A percentile compares a stretch with the other conserved stretches of the same genome.
phyloP scores from a whole-genome alignment of 2,329 filamentous ascomycete species.

The Beauveria australis region DNA sequence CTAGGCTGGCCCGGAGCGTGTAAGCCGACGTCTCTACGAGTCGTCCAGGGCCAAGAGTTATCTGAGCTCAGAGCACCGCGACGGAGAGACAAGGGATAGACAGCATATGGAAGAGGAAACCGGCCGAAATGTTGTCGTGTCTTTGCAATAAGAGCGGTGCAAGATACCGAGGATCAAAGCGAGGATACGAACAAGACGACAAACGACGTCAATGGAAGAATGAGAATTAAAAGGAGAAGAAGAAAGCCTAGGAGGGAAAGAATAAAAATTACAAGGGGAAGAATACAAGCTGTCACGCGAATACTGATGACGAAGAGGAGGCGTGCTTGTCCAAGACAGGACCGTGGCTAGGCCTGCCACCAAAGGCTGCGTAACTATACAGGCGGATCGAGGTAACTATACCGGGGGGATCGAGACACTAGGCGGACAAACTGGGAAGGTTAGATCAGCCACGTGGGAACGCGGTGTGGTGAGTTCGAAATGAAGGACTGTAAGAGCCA shows the following conservation, averaged over 20 bases:
- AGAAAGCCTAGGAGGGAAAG: slow-evolving; percentile 2
- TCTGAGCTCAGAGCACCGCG: background rate
- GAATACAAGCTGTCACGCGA: background rate
- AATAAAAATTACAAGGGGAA: slow-evolving; percentile 6
- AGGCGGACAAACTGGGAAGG: background rate
- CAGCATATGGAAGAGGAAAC: no score
- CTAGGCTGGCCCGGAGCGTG: background rate
- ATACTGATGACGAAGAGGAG: background rate
- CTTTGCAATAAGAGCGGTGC: no score
- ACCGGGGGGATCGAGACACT: background rate
- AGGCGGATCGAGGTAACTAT: background rate
- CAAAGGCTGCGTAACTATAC: background rate
- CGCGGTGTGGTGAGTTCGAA: slow-evolving; percentile 7
- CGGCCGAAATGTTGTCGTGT: no score
- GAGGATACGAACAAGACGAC: background rate
- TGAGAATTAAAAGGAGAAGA: background rate
- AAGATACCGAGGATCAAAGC: no score
- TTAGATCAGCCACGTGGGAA: slow-evolving; percentile 5
- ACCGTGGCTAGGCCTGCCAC: background rate
- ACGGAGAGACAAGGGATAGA: background rate
- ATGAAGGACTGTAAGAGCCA: slow-evolving; percentile 2
- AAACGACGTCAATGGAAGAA: background rate
- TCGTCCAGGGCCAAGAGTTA: no score
- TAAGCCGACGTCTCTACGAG: background rate
- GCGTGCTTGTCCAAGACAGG: background rate